Conservation (phyloP, 495 filamentous ascomycete genomes). For the Aspergillus ellipticus region DNA sequence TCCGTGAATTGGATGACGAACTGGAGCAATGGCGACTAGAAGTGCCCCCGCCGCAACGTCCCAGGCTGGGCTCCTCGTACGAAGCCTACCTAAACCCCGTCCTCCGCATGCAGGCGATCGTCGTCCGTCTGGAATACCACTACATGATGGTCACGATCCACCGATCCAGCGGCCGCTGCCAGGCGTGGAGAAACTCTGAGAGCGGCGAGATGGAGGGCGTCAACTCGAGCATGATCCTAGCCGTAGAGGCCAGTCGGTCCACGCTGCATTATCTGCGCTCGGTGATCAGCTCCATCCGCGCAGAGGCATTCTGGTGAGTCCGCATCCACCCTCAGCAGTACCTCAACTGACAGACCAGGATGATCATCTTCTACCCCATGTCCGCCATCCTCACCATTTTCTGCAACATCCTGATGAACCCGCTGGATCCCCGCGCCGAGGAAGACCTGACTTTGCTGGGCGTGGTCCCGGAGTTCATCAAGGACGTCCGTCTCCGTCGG, state of each 20-base stretch:
- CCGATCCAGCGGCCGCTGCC: constrained; percentile 26
- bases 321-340: not conserved
- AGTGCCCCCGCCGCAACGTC: not conserved
- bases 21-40: constrained; percentile 29
- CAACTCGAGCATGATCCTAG: constrained; percentile 25
- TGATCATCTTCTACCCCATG: constrained; percentile 45
- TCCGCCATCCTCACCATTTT: constrained; percentile 43
- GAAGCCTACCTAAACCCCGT: not conserved
- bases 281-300: not conserved
- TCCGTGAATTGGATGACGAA: constrained; percentile 35
- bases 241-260: constrained; percentile 26
- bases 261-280: not conserved
- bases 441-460: not conserved
- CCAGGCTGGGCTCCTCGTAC: not conserved
- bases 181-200: constrained; percentile 9
- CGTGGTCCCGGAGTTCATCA: not conserved
- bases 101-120: constrained; percentile 17
- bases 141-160: constrained; percentile 34
- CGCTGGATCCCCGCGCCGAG: not conserved
- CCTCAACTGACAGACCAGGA: constrained; percentile 18
- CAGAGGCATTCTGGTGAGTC: not conserved
- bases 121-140: constrained; percentile 33
- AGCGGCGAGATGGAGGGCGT: constrained; percentile 23
- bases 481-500: not conserved
- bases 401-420: constrained; percentile 41